Percentiles rank a stretch among this genome's conserved stretches.
These are phyloP conservation scores for Tolypocladium nubicola DNA, from an alignment of 2,329 filamentous ascomycete genomes.

Conservation along the genomic window DNA sequence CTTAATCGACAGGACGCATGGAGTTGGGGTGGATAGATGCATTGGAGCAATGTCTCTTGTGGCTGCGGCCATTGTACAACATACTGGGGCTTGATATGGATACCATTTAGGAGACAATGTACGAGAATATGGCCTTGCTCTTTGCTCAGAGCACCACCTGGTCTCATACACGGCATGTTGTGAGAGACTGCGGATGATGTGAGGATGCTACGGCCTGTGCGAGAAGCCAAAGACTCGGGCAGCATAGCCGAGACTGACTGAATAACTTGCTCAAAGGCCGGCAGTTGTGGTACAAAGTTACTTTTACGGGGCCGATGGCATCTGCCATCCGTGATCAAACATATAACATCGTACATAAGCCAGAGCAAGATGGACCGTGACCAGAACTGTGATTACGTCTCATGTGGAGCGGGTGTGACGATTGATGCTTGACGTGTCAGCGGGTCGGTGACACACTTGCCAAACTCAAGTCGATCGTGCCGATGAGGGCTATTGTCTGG, in stretches of 20 bases:
- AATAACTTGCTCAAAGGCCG: neutral
- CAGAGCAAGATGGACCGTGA: neutral
- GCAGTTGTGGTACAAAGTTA: neutral
- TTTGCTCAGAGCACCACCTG: neutral
- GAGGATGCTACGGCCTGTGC: neutral
- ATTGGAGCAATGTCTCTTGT: neutral
- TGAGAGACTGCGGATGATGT: neutral
- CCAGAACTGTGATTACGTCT: neutral
- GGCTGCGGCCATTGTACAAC: conserved; percentile 3
- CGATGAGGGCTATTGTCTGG: neutral
- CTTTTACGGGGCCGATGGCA: neutral
- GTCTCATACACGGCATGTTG: neutral
- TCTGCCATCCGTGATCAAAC: neutral
- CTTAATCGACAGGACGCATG: conserved; percentile 24
- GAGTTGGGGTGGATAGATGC: neutral
- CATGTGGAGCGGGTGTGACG: neutral
- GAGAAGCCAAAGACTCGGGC: neutral
- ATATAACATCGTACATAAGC: neutral
- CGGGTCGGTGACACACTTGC: neutral
- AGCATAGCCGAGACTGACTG: neutral
- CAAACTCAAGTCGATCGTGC: neutral
- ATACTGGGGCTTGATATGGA: neutral
- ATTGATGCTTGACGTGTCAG: neutral
- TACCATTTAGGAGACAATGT: neutral
- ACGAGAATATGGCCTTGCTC: neutral